A percentile compares a stretch with the other conserved stretches of the same genome.
Conservation (phyloP, 805 yeast genomes). For the Suhomyces pyralidae region DNA sequence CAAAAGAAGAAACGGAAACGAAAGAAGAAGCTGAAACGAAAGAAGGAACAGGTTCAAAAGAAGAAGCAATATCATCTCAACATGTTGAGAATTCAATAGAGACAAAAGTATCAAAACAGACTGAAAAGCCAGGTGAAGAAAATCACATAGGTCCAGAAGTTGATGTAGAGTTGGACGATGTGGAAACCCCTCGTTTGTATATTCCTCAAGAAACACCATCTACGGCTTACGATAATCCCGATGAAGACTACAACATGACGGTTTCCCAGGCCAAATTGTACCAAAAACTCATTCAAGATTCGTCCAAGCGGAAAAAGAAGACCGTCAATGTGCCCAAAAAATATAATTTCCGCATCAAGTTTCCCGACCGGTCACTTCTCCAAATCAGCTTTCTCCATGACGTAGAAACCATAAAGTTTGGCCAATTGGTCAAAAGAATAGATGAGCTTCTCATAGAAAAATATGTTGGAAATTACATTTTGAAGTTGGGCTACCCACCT, state of each 20-base stretch:
- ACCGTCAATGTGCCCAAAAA: constrained; percentile 19
- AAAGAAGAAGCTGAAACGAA: background rate
- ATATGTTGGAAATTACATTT: constrained; percentile 26
- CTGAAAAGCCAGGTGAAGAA: background rate
- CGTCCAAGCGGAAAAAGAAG: constrained; percentile 15
- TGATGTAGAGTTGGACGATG: background rate
- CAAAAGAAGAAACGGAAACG: background rate
- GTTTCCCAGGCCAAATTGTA: constrained; percentile 36
- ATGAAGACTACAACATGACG: constrained; percentile 40
- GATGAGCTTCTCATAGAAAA: constrained; percentile 30
- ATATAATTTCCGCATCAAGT: constrained; percentile 33
- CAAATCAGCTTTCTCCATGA: constrained; percentile 31
- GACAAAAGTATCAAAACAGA: background rate
- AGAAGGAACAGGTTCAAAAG: too few relatives aligned
- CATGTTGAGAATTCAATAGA: too few relatives aligned
- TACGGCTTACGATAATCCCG: constrained; percentile 36
- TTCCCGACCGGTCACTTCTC: constrained; percentile 38
- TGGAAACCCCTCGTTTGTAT: constrained; percentile 19
- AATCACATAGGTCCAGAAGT: background rate
- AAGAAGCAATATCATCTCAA: too few relatives aligned
- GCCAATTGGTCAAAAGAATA: constrained; percentile 34
- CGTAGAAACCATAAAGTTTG: constrained; percentile 24
- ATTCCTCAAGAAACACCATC: constrained; percentile 13
- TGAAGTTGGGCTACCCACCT: constrained; percentile 40
- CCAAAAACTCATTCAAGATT: constrained; percentile 31